Base-by-base conservation (phyloP, 495 filamentous ascomycete genomes). In the Talaromyces adpressus region DNA sequence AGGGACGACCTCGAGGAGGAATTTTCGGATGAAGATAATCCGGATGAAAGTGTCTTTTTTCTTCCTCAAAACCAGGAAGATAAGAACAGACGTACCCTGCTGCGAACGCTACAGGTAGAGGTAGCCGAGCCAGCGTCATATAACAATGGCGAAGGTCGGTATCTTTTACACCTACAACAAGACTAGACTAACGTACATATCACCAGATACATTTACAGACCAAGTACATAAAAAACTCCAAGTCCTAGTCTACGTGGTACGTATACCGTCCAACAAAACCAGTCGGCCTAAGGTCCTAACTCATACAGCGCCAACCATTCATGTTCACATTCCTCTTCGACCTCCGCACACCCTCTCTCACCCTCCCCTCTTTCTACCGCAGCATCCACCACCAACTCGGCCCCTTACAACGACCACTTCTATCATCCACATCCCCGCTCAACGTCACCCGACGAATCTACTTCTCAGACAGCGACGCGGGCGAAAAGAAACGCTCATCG, bases 301-400 rank as follows among this genome's bases (percentile, higher is more conserved):
- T 61, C 61, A n/a, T 59, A 61, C 62, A 80, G 75, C 87, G 91
- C 67, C 85, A 84, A 70, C 94, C 94, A 3, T 97, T 98, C 75
- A 89, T 97, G 61, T 97, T 91, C 73, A 87, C 91, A 4, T 91
- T 98, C 67, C 80, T 98, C 16, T 97, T 98, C 76, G 82, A 89
- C 54, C 81, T 86, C 12, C 77, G 79, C 45, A 89, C 91, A 1
- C 81, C 84, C 39, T 81, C 87, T 22, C 79, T 97, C 6, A 78
- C 84, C 16, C 84, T 84, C 53, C 80, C 88, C 3, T 77, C 82
- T 0, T 85, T 97, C 66, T 98, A 97, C 75, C 82, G 87, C 16
- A 87, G 85, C 32, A 82, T 98, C 25, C 91, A 96, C 67, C 83
- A 89, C 63, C 91, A 95, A 71, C 84, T 98, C 20, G 77, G 80